Conservation (phyloP, 495 filamentous ascomycete genomes). For the Xylona heveae region DNA sequence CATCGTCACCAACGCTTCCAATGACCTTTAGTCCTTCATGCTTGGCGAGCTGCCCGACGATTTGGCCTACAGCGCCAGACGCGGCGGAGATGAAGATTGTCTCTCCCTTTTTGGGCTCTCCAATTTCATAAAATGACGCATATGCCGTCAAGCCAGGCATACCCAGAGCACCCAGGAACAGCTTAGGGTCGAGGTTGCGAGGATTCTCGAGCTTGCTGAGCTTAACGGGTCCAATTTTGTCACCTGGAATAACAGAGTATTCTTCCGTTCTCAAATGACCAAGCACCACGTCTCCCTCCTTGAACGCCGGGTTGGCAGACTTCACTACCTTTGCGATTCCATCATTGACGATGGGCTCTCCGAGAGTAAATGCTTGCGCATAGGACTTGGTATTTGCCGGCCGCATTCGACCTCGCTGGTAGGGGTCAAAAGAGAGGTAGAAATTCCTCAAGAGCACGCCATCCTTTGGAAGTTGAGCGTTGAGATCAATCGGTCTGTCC, state of each 20-base stretch:
- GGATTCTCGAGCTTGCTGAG: slow-evolving; percentile 33
- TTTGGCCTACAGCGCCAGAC: slow-evolving; percentile 62
- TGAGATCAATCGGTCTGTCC: slow-evolving; percentile 38
- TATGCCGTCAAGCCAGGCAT: slow-evolving; percentile 83
- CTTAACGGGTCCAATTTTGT: slow-evolving; percentile 10
- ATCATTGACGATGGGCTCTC: slow-evolving; percentile 32
- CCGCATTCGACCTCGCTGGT: slow-evolving; percentile 54
- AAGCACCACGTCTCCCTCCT: slow-evolving; percentile 43
- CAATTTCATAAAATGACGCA: slow-evolving; percentile 61
- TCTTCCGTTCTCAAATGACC: slow-evolving; percentile 39
- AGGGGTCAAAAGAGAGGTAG: slow-evolving; percentile 74
- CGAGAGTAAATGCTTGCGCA: slow-evolving; percentile 30
- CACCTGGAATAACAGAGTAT: slow-evolving; percentile 25
- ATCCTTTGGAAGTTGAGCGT: slow-evolving; percentile 33
- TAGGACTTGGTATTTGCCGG: slow-evolving; percentile 35
- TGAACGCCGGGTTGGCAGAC: slow-evolving; percentile 36
- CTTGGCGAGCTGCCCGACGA: slow-evolving; percentile 75
- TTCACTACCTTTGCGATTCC: slow-evolving; percentile 42
- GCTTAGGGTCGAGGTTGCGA: slow-evolving; percentile 35
- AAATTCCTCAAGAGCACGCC: slow-evolving; percentile 53
- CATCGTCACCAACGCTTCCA: slow-evolving; percentile 36
- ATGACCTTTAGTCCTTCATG: slow-evolving; percentile 72
- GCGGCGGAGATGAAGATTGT: slow-evolving; percentile 73
- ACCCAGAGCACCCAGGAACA: slow-evolving; percentile 54
- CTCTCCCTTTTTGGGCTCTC: slow-evolving; percentile 69